Conservation (phyloP, 768 basidiomycete species). For the Suillus spraguei region DNA sequence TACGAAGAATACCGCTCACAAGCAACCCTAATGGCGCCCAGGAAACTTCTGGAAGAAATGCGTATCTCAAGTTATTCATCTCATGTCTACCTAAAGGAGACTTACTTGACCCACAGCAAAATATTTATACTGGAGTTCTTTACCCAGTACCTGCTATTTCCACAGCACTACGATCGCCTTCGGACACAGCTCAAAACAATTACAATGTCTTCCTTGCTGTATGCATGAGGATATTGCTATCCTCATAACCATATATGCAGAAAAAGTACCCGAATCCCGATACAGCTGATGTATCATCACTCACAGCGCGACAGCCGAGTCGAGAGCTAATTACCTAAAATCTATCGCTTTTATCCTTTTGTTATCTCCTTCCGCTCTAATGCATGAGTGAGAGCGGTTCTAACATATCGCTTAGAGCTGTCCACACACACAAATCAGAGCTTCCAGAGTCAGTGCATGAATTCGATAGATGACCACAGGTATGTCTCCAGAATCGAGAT, state of each 20-base stretch:
- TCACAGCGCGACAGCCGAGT: not conserved
- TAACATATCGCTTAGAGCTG: not conserved
- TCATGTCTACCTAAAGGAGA: not conserved
- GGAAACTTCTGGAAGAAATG: not conserved
- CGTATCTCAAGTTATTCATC: not conserved
- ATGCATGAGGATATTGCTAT: not conserved
- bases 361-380: not conserved
- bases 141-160: not conserved
- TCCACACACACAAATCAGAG: not conserved
- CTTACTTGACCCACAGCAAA: not conserved
- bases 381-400: not conserved
- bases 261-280: not conserved
- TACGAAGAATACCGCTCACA: not conserved
- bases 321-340: not conserved
- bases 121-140: not conserved
- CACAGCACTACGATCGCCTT: not conserved
- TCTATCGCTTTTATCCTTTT: not conserved
- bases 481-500: not conserved
- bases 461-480: not conserved
- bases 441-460: not conserved
- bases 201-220: not conserved
- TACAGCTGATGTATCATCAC: not conserved
- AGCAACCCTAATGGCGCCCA: not conserved
- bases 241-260: not conserved
- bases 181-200: not conserved